Base-by-base conservation (phyloP, 305 asterid genomes). In the Euphrasia arctica region DNA sequence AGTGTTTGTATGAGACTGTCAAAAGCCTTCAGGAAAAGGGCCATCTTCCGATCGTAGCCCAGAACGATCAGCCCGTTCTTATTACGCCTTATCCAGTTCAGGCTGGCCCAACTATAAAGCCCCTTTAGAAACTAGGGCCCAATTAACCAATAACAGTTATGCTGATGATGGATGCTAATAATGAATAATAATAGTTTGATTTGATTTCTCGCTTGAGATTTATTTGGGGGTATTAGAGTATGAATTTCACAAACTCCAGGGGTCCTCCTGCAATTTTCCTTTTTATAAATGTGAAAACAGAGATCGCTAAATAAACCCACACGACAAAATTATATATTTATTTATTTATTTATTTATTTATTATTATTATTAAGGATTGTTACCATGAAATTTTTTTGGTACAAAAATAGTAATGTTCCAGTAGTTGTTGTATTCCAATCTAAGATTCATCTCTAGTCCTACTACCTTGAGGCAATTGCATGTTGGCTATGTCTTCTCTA, bases 1-100 rank as follows among this genome's bases (percentile, higher is more conserved):
- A 92, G 63, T 64, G 76, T 60, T 56, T 92, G 42, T 92, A 87
- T 7, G 96, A 92, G 0, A 87, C 97, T 0, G 98, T 87, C 5
- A 92, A 76, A 75, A 87, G 91, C 79, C 89, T 92, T 60, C 94
- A 92, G 60, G 96, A 89, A 66, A 92, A 87, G 63, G 96, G 95
- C 34, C 93, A 85, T 59, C 66, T 92, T 62, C 90, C 88, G 5
- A 18, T 82, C 28, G 87, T 85, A 0, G 6, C 79, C 28, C 94
- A 77, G 65, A 84, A 51, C 25, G 86, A 81, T 57, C 83, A 85
- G 67, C 72, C 88, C 54, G n/a, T 80, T 65, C 75, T 67, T n/a
- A 82, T 85, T 65, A 74, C 67, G 4, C 67, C 89, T 68, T 82
- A 61, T 60, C 50, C 36, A 2, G 15, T 54, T 59, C 45, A 58